Evolutionary conservation across 768 basidiomycete species (phyloP), one percentile per base, ranked within the genome.

Genomic region (Lentinula edodes): DNA sequence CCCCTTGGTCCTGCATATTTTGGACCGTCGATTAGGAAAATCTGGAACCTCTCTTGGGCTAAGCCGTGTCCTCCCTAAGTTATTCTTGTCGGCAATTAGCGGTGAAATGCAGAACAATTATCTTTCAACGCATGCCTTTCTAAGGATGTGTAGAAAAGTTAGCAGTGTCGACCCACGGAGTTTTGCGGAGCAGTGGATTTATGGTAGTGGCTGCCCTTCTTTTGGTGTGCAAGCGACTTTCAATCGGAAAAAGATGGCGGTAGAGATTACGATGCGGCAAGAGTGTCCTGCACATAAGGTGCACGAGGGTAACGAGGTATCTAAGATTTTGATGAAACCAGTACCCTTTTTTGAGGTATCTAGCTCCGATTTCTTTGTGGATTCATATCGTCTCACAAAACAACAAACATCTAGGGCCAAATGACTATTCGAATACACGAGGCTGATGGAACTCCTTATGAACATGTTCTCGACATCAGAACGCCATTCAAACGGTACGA

Each of bases 131-230:
- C 89, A 93, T 64, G 83, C 87, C 20, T 98, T 99, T 75, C 81
- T 98, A 62, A 78, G 94, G 61, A 94, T 86, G 48, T 98, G 95
- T 69, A 81, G 95, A 66, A 98, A 95, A 74, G 90, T 95, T 63
- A 92, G 91, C 69, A 93, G 95, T 9, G 89, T 93, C 16, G 96
- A 98, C 69, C 83, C 90, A 23, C 82, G 90, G 59, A 83, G 85
- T 34, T 99, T 99, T 70, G 92, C 93, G n/a, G 95, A 98, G 69
- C 96, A 98, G 72, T 99, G 97, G 97, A 93, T 99, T 64, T 97
- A 95, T 69, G 95, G 95, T 12, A 94, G 91, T 71, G 97, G 97
- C 20, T 97, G 95, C 71, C 97, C 97, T 0, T 83, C 88, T 2
- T 95, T 99, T 71, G 85, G 83, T 0, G 91, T 99, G 71, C 85